A percentile compares a stretch with the other conserved stretches of the same genome.
phyloP scores from a whole-genome alignment of 768 basidiomycete genomes.

The Phanerodontia chrysosporium region DNA sequence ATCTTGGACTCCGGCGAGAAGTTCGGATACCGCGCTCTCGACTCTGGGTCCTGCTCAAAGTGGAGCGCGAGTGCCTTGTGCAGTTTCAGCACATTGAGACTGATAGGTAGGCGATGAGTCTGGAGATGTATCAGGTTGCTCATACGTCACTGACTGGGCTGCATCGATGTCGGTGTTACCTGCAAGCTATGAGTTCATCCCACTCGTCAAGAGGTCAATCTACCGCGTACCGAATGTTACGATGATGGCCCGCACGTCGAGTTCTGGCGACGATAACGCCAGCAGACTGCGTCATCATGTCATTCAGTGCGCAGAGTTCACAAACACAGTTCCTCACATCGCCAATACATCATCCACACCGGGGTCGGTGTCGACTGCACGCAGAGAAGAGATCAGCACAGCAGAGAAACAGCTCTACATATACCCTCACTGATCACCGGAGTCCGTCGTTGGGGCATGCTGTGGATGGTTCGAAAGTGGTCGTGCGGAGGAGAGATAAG shows the following conservation, averaged over 20 bases:
- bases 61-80: constrained; percentile 66
- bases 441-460: constrained; percentile 18
- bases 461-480: background rate
- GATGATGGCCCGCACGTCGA: constrained; percentile 74
- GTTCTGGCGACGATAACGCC: constrained; percentile 78
- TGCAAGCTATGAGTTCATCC: constrained; percentile 21
- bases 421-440: constrained; percentile 64
- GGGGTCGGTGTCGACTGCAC: constrained; percentile 80
- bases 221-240: constrained; percentile 63
- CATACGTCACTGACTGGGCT: constrained; percentile 46
- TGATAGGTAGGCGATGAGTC: constrained; percentile 23
- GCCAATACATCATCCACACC: constrained; percentile 82
- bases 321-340: constrained; percentile 38
- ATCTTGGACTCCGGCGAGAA: constrained; percentile 49
- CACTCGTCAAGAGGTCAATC: background rate
- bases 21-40: constrained; percentile 56
- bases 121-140: constrained; percentile 5
- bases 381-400: constrained; percentile 5
- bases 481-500: background rate
- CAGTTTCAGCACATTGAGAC: constrained; percentile 70
- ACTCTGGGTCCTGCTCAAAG: constrained; percentile 49
- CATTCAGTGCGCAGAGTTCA: background rate
- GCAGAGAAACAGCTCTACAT: background rate
- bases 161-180: constrained; percentile 69
- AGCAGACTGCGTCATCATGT: constrained; percentile 46